Conservation (phyloP, 176 grass and related monocot species). For the Bothriochloa decipiens region DNA sequence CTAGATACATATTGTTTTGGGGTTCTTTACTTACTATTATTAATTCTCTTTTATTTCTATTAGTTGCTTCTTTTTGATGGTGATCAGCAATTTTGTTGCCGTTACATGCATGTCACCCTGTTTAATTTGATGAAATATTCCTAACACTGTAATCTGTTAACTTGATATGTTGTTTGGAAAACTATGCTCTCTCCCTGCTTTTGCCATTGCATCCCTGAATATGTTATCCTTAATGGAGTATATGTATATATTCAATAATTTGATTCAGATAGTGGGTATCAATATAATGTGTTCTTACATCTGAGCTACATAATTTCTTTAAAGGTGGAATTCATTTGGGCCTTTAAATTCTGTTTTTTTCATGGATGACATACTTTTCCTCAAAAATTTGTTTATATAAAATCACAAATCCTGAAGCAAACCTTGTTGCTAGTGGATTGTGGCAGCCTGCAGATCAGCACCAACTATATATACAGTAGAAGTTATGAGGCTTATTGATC, state of each 20-base stretch:
- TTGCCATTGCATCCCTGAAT: neutral
- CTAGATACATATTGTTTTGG: no score
- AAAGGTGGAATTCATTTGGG: neutral
- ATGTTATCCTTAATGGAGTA: neutral
- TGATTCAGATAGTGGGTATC: neutral
- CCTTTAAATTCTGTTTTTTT: neutral
- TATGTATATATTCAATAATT: slow-evolving; percentile 1
- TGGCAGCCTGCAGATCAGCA: neutral
- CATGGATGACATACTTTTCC: neutral
- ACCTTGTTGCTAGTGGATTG: neutral
- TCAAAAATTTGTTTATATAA: neutral
- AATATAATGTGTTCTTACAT: slow-evolving; percentile 20
- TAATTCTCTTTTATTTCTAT: neutral
- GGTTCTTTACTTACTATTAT: slow-evolving; percentile 4
- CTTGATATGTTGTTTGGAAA: neutral
- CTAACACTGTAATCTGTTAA: neutral
- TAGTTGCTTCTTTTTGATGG: neutral
- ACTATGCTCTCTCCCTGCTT: neutral
- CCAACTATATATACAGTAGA: neutral
- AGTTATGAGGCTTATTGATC: neutral
- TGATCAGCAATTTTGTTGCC: neutral
- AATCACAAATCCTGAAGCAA: slow-evolving; percentile 1
- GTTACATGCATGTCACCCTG: neutral
- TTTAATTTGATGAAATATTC: neutral
- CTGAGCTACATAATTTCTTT: neutral